phyloP scores from a whole-genome alignment of 176 grass and related monocot genomes.

The Eragrostis nindensis region DNA sequence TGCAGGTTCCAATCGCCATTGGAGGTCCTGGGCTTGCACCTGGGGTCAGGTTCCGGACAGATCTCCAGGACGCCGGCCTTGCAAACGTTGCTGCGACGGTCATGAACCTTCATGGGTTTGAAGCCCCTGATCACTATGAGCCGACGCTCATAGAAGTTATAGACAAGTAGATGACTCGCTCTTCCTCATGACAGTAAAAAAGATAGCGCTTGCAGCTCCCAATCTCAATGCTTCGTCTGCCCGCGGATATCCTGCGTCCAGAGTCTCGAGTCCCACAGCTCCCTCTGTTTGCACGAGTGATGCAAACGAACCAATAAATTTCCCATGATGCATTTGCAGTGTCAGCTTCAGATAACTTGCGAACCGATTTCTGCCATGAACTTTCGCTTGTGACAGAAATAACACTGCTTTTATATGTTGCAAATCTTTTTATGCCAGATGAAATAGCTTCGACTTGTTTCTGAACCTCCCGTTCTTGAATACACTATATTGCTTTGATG shows the following conservation, averaged over 20 bases:
- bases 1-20: slow-evolving; percentile 89
- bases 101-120: slow-evolving; percentile 86
- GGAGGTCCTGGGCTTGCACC: slow-evolving; percentile 72
- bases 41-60: slow-evolving; percentile 59
- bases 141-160: slow-evolving; percentile 64
- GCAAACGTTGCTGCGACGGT: slow-evolving; percentile 86
- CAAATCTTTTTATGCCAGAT: not conserved
- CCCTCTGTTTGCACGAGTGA: not conserved
- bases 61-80: slow-evolving; percentile 61
- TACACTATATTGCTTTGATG: too few species aligned
- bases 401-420: not conserved
- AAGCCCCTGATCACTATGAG: slow-evolving; percentile 71
- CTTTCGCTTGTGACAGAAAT: slow-evolving; percentile 10
- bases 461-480: not conserved
- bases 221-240: not conserved
- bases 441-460: not conserved
- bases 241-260: not conserved
- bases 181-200: not conserved
- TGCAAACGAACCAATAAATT: slow-evolving; percentile 1
- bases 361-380: not conserved
- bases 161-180: slow-evolving; percentile 13
- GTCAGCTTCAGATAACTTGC: not conserved
- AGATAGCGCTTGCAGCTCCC: not conserved
- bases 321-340: not conserved
- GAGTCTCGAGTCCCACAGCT: not conserved